Evolutionary conservation across 31 red algal species (phyloP), one percentile per base, ranked within the genome.

Genomic region (Asparagopsis taxiformis): DNA sequence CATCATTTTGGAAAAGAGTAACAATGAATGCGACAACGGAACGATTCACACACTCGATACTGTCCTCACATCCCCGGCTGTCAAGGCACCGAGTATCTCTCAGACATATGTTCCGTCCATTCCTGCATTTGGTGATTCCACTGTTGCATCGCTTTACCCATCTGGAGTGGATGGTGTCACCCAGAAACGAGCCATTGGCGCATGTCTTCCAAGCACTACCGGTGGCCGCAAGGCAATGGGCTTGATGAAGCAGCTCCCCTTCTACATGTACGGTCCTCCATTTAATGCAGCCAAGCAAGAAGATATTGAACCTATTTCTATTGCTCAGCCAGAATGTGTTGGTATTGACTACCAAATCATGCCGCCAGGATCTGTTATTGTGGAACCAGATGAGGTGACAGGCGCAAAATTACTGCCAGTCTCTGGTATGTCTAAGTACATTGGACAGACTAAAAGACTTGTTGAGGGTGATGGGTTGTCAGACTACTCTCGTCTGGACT

Each of bases 241-340:
- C 2, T 55, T 92, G 23, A 72, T 92, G 25, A 79, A 63, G 43
- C 89, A 92, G 39, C 31, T 68, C 3, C 89, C 79, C 0, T 85
- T 85, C 25, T 92, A 77, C 72, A 63, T 73, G 72, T 92, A 92
- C 33, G 89, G 89, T 0, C 89, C 89, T 19, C 89, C 89, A 1
- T 92, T 65, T 51, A 74, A 75, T 49, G 79, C 89, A 15, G 65
- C 68, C 19, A 83, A 70, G 38, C 89, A 92, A 58, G 89, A 85
- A 33, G 89, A 92, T 11, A 85, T 83, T 44, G 89, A 92, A 52
- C 89, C 89, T 15, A 92, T 92, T 58, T 92, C 89, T 1, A 68
- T 77, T 48, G 89, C 88, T 1, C 48, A 68, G 17, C 79, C 79
- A 1, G 46, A 64, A 15, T 31, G 48, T 4, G 70, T 65, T 2